Evolutionary conservation across 352 stramenopile genomes (phyloP), one percentile per base, ranked within the genome.

Genomic region (Phytophthora melonis): DNA sequence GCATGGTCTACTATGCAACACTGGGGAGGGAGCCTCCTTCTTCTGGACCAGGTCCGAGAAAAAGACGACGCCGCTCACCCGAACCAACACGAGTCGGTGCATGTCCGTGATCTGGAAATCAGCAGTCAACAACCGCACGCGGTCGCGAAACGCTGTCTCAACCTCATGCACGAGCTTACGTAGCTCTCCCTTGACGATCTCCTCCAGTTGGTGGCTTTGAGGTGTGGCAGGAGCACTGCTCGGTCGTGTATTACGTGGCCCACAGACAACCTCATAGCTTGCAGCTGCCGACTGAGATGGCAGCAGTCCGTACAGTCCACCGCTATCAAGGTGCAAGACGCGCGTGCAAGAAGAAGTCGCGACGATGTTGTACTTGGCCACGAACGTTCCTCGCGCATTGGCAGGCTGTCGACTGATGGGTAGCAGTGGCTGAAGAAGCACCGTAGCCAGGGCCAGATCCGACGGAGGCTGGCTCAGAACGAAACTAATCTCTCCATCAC

Each of bases 41-140:
- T 72, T 75, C 21, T 74, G 63, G 47, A 72, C 68, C 19, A 90
- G 54, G 47, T 93, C 86, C 1, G 83, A 91, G 58, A 81, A 79
- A 47, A 86, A 89, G 11, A 93, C 82, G 54, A 93, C 32, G 34
- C 74, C 68, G 27, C 82, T 89, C 34, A 91, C 67, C 43, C 86
- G 82, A 45, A 91, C 58, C 39, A 93, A 75, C 19, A 90, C 69
- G 14, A 93, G 75, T 3, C 86, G 76, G 14, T 89, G 83, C 32
- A 72, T 78, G 36, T 74, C 77, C 16, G 83, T 89, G 70, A 91
- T 77, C 41, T 87, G 83, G 54, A 89, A 93, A 53, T 93, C 83
- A 23, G 75, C 74, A 7, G 77, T 80, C 21, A 93, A 68, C 23
- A 89, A 69, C 16, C 79, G 72, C n/a, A 91, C 25, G n/a, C 72